phyloP scores from a whole-genome alignment of 495 filamentous ascomycete genomes.

The Aspergillus saccharolyticus region DNA sequence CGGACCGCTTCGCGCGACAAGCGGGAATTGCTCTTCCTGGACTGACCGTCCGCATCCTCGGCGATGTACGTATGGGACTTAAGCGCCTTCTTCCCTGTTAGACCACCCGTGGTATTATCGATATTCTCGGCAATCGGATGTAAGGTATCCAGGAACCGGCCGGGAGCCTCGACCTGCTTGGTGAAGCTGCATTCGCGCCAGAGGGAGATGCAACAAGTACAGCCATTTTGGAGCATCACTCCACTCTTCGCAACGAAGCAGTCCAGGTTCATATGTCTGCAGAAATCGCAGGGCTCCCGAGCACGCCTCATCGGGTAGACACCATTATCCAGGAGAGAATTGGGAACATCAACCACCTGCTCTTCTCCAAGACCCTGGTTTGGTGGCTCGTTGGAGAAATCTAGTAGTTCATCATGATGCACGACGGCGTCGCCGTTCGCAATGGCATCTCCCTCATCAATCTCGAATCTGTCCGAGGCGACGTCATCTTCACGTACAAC shows the following conservation, averaged over 20 bases:
- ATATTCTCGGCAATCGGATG: slow-evolving; percentile 46
- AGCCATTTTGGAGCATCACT: slow-evolving; percentile 59
- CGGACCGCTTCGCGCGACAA: slow-evolving; percentile 70
- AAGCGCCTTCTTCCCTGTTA: slow-evolving; percentile 36
- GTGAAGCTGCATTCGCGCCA: slow-evolving; percentile 71
- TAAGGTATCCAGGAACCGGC: slow-evolving; percentile 48
- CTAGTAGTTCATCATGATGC: slow-evolving; percentile 38
- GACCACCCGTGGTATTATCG: slow-evolving; percentile 30
- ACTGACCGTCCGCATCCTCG: slow-evolving; percentile 39
- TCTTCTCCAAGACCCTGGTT: slow-evolving; percentile 26
- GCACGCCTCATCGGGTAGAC: slow-evolving; percentile 45
- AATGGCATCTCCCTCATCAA: slow-evolving; percentile 33
- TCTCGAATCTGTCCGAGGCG: slow-evolving; percentile 35
- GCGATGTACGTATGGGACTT: slow-evolving; percentile 38
- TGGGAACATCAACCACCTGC: slow-evolving; percentile 21
- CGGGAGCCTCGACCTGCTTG: slow-evolving; percentile 35
- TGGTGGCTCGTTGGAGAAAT: slow-evolving; percentile 28
- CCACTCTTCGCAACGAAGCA: slow-evolving; percentile 71
- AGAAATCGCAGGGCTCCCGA: slow-evolving; percentile 64
- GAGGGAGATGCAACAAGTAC: slow-evolving; percentile 74
- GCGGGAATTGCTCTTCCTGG: slow-evolving; percentile 54
- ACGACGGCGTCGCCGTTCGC: slow-evolving; percentile 32
- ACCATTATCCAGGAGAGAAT: slow-evolving; percentile 32
- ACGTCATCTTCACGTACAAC: slow-evolving; percentile 34
- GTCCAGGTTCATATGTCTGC: slow-evolving; percentile 59